Conservation (phyloP, 345 rosid genomes). For the Hirschfeldia incana region DNA sequence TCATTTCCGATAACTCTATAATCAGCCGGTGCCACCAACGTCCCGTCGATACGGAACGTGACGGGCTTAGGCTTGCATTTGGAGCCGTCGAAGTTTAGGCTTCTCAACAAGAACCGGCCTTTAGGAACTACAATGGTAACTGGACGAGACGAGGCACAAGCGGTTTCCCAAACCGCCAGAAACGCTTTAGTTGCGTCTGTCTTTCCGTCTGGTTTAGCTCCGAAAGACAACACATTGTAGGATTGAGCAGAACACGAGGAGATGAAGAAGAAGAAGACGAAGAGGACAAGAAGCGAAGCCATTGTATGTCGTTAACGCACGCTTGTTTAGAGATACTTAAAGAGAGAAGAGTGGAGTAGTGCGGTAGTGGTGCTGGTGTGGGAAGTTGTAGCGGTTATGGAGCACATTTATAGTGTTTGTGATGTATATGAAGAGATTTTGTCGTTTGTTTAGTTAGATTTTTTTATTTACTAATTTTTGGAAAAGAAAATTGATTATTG, state of each 20-base stretch:
- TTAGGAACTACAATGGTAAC: conserved; percentile 56
- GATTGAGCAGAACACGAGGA: conserved; percentile 36
- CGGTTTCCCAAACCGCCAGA: conserved; percentile 52
- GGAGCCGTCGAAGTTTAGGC: conserved; percentile 51
- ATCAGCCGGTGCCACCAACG: conserved; percentile 67
- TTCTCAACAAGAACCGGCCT: conserved; percentile 50
- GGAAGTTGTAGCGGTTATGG: conserved; percentile 37
- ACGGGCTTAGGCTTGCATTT: conserved; percentile 59
- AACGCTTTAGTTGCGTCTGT: conserved; percentile 66
- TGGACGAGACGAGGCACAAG: conserved; percentile 54
- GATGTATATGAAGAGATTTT: conserved; percentile 3
- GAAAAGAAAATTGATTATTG: conserved; percentile 11
- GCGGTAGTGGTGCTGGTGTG: conserved; percentile 36
- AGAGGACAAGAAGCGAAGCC: conserved; percentile 28
- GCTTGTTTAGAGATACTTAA: background rate
- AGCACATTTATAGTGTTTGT: conserved; percentile 40
- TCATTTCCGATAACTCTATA: conserved; percentile 44
- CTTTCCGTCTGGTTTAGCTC: conserved; percentile 57
- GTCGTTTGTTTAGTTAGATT: conserved; percentile 7
- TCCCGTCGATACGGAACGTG: conserved; percentile 53
- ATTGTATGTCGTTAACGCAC: conserved; percentile 26
- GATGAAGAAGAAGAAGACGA: conserved; percentile 13
- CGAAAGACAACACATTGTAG: conserved; percentile 49
- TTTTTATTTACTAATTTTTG: background rate
- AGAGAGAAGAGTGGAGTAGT: conserved; percentile 22